phyloP scores from a whole-genome alignment of 306 rosid genomes.

The Fragaria iinumae region DNA sequence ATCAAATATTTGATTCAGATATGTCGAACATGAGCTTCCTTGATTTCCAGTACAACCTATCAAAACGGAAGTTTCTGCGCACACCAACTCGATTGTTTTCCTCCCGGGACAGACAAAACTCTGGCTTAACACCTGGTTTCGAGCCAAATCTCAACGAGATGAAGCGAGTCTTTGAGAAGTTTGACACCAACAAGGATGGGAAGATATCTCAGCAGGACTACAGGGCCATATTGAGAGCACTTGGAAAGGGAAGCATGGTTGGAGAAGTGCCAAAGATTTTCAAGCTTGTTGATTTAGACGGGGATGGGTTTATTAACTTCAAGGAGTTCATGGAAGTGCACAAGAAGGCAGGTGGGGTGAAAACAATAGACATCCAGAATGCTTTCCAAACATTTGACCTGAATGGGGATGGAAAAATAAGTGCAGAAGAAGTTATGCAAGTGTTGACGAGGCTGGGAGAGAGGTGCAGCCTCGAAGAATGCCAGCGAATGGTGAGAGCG shows the following conservation, averaged over 20 bases:
- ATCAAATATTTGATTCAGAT: conserved; percentile 15
- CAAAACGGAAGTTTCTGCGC: conserved; percentile 55
- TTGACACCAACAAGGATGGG: conserved; percentile 75
- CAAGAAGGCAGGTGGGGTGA: conserved; percentile 64
- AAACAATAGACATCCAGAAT: conserved; percentile 48
- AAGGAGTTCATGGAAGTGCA: conserved; percentile 73
- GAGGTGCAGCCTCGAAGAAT: conserved; percentile 63
- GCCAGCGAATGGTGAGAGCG: conserved; percentile 67
- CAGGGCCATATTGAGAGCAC: conserved; percentile 49
- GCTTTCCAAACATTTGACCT: conserved; percentile 63
- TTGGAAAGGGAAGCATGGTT: conserved; percentile 48
- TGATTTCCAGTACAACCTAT: conserved; percentile 71
- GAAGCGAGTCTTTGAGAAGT: conserved; percentile 71
- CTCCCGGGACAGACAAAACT: conserved; percentile 49
- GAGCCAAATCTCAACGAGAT: conserved; percentile 70
- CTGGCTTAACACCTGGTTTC: conserved; percentile 33
- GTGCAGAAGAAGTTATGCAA: conserved; percentile 70
- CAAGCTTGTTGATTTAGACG: conserved; percentile 62
- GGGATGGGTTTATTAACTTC: conserved; percentile 76
- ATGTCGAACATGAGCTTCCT: conserved; percentile 58
- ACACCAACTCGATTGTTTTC: conserved; percentile 57
- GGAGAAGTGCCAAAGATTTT: conserved; percentile 69
- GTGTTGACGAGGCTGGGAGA: conserved; percentile 68
- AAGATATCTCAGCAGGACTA: conserved; percentile 74
- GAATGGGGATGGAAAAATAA: conserved; percentile 81